Evolutionary conservation across 306 rosid genomes (phyloP).

Genomic region (Quercus rubra): DNA sequence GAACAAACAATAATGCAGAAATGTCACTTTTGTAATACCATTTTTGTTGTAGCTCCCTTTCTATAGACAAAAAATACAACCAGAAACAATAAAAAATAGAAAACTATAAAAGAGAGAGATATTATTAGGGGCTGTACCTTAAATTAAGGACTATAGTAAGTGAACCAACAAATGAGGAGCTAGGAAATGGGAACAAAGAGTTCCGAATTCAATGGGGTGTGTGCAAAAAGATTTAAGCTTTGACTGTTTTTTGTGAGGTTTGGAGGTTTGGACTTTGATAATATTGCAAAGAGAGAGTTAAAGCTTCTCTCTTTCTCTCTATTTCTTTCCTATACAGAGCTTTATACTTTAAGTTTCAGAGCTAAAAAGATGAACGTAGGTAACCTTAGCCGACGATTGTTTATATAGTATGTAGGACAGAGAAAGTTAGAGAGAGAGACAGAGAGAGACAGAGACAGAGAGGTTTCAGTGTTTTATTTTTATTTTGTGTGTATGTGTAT

Average conservation of each 20-base stretch:
- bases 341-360: neutral
- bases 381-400: neutral
- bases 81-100: neutral
- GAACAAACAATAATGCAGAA: neutral
- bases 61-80: neutral
- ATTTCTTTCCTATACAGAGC: neutral
- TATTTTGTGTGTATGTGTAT: neutral
- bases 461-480: neutral
- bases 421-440: neutral
- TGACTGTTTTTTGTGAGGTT: neutral
- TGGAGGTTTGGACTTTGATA: neutral
- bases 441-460: neutral
- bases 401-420: neutral
- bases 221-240: neutral
- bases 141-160: constrained; percentile 23
- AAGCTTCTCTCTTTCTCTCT: neutral
- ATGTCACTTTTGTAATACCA: neutral
- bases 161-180: constrained; percentile 15
- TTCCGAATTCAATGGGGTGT: constrained; percentile 10
- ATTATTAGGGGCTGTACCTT: constrained; percentile 35
- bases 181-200: neutral
- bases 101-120: neutral
- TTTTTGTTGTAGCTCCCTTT: constrained; percentile 10
- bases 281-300: neutral
- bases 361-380: neutral